Conservation (phyloP, 331 rosid genomes). For the Saraca asoca region DNA sequence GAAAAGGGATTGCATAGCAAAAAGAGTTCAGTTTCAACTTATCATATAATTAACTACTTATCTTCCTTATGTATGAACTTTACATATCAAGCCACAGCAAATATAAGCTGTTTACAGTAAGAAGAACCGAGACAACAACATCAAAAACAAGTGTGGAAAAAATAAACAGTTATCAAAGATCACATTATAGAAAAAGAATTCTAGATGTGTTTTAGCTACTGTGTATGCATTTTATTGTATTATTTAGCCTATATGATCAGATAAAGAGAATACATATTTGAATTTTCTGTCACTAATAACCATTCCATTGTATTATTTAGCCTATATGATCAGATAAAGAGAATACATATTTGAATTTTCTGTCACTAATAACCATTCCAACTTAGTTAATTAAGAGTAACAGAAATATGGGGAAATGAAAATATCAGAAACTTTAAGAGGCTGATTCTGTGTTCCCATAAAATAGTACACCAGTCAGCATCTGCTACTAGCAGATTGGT, state of each 20-base stretch:
- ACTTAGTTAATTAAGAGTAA: background rate
- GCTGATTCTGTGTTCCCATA: background rate
- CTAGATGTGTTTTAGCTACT: background rate
- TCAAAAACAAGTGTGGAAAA: background rate
- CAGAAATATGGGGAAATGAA: no score
- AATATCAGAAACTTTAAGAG: no score
- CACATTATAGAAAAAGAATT: background rate
- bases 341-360: no score
- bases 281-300: no score
- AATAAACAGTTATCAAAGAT: background rate
- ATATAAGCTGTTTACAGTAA: background rate
- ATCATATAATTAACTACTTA: background rate
- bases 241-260: no score
- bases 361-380: no score
- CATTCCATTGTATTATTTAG: no score
- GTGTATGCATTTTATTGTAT: no score
- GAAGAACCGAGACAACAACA: background rate
- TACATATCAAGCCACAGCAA: slow-evolving; percentile 6
- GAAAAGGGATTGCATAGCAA: background rate
- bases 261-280: no score
- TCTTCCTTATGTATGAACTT: background rate
- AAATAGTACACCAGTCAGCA: background rate
- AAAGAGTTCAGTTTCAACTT: slow-evolving; percentile 14
- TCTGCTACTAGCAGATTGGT: background rate
- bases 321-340: no score